Conservation (phyloP, 306 rosid genomes). For the Malus fusca region DNA sequence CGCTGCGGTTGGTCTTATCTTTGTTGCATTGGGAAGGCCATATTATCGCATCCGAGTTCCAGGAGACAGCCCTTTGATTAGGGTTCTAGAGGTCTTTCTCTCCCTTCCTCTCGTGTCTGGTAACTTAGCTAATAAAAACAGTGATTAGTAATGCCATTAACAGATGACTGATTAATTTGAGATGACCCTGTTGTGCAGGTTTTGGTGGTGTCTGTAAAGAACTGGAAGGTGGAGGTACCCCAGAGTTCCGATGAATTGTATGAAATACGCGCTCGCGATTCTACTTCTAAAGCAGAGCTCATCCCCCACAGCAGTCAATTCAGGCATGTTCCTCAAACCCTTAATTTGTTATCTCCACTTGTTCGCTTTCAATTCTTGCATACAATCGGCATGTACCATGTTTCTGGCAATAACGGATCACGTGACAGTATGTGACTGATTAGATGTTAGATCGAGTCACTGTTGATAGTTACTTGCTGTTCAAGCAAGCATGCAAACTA, state of each 20-base stretch:
- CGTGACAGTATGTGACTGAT: too few species aligned
- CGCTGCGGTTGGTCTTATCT: conserved; percentile 28
- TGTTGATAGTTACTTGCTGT: background rate
- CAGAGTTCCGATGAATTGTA: background rate
- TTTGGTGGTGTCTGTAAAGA: conserved; percentile 7
- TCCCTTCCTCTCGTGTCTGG: background rate
- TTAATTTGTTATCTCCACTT: background rate
- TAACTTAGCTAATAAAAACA: background rate
- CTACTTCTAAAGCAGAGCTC: background rate
- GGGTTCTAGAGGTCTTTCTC: conserved; percentile 34
- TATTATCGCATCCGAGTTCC: conserved; percentile 32
- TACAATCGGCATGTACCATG: background rate
- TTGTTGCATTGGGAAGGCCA: conserved; percentile 34
- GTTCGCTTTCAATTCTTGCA: background rate
- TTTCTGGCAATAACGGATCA: background rate
- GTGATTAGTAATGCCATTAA: background rate
- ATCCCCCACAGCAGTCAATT: conserved; percentile 5
- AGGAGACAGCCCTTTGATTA: conserved; percentile 39
- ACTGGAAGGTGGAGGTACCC: background rate
- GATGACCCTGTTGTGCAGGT: background rate
- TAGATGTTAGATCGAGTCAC: background rate
- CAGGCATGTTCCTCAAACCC: conserved; percentile 3
- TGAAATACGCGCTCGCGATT: background rate
- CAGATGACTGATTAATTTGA: background rate
- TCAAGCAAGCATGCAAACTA: background rate